Evolutionary conservation across 495 filamentous ascomycete species (phyloP).

Genomic region (Daldinia loculata): DNA sequence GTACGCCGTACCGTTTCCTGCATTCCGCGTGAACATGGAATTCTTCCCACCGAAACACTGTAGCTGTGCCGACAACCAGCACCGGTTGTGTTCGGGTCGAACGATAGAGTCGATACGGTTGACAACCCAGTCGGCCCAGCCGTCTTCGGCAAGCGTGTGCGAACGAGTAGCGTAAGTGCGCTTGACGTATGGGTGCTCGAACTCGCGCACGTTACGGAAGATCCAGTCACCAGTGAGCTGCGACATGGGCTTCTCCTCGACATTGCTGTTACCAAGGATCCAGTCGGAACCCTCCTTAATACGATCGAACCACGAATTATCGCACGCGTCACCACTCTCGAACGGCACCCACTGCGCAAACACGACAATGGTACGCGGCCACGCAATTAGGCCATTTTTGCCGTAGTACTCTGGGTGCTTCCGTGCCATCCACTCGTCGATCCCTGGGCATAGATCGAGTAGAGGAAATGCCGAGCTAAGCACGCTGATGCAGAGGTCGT

Average conservation of each 20-base stretch:
- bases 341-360: slow-evolving; percentile 57
- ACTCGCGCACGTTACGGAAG: slow-evolving; percentile 50
- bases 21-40: slow-evolving; percentile 50
- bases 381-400: slow-evolving; percentile 42
- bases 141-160: slow-evolving; percentile 45
- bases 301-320: slow-evolving; percentile 50
- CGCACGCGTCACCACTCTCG: slow-evolving; percentile 43
- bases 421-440: slow-evolving; percentile 45
- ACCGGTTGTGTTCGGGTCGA: slow-evolving; percentile 43
- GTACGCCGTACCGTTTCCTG: slow-evolving; percentile 50
- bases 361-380: slow-evolving; percentile 50
- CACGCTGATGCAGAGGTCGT: slow-evolving; percentile 53
- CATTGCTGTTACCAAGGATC: slow-evolving; percentile 33
- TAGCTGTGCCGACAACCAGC: slow-evolving; percentile 50
- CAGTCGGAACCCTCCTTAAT: slow-evolving; percentile 45
- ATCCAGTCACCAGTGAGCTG: slow-evolving; percentile 51
- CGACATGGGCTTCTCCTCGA: slow-evolving; percentile 50
- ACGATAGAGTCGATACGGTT: slow-evolving; percentile 48
- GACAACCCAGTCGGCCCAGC: slow-evolving; percentile 49
- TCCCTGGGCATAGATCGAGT: slow-evolving; percentile 44
- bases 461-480: slow-evolving; percentile 50
- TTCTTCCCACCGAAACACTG: slow-evolving; percentile 52
- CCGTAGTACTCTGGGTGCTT: slow-evolving; percentile 48
- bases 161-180: slow-evolving; percentile 50
- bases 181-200: slow-evolving; percentile 53